A percentile compares a stretch with the other conserved stretches of the same genome.
Conservation (phyloP, 140 eudicot species). For the Bidens hawaiensis region DNA sequence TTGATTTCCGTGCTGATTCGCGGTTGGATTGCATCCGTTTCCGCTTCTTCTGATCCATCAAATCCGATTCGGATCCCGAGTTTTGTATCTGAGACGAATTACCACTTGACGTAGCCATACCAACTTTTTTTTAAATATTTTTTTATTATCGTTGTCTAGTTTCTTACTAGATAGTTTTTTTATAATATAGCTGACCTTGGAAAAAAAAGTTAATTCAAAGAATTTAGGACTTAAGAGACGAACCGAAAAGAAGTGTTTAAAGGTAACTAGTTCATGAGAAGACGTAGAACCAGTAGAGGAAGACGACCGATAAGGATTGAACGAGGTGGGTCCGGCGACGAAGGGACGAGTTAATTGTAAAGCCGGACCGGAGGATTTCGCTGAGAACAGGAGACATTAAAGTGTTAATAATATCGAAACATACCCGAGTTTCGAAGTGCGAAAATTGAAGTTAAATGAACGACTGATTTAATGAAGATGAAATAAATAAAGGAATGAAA, state of each 20-base stretch:
- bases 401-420: too few relatives aligned
- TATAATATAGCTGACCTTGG: too few relatives aligned
- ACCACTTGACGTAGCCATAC: conserved; percentile 74
- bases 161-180: too few relatives aligned
- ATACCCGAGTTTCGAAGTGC: too few relatives aligned
- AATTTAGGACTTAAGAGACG: too few relatives aligned
- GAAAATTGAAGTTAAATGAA: too few relatives aligned
- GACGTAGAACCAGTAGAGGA: conserved; percentile 98
- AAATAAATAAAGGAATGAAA: conserved; percentile 20
- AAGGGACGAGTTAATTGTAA: conserved; percentile 66
- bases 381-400: conserved; percentile 90
- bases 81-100: conserved; percentile 55
- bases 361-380: conserved; percentile 80
- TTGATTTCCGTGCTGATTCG: conserved; percentile 82
- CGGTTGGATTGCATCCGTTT: conserved; percentile 93
- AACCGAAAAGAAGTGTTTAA: too few relatives aligned
- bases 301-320: conserved; percentile 84
- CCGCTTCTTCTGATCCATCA: conserved; percentile 65
- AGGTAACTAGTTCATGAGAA: conserved; percentile 50
- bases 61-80: conserved; percentile 65
- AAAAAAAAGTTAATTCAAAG: too few relatives aligned
- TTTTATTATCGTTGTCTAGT: too few relatives aligned
- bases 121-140: too few relatives aligned
- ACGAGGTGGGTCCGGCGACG: conserved; percentile 92
- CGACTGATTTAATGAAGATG: not conserved